Evolutionary conservation across 495 filamentous ascomycete genomes (phyloP).

Genomic region (Cercophora samala): DNA sequence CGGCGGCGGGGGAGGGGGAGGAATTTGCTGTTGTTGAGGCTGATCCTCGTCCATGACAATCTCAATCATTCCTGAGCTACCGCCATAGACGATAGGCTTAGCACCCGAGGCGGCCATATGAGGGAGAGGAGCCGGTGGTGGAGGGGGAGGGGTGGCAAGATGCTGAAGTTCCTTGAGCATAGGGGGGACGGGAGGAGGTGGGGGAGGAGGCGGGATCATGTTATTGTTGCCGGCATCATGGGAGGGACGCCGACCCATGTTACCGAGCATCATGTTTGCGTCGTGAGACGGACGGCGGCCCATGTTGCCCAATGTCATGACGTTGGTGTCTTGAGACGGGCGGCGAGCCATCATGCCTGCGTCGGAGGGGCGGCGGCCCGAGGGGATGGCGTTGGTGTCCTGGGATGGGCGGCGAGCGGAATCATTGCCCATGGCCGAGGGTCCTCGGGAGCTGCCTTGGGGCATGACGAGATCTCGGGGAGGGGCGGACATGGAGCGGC

Average conservation of each 20-base stretch:
- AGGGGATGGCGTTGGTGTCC: constrained; percentile 18
- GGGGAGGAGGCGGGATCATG: constrained; percentile 45
- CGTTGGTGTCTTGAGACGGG: constrained; percentile 5
- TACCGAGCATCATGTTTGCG: constrained; percentile 27
- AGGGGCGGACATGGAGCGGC: constrained; percentile 71
- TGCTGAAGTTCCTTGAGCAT: constrained; percentile 84
- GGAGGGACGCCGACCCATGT: constrained; percentile 27
- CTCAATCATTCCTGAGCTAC: constrained; percentile 63
- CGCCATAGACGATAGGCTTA: constrained; percentile 37
- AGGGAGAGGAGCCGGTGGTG: constrained; percentile 60
- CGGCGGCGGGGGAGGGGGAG: constrained; percentile 26
- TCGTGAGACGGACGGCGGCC: constrained; percentile 52
- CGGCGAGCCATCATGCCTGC: constrained; percentile 1
- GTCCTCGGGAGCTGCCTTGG: constrained; percentile 15
- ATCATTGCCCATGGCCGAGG: constrained; percentile 43
- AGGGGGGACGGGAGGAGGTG: constrained; percentile 51
- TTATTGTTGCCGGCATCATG: constrained; percentile 27
- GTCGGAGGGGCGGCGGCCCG: constrained; percentile 34
- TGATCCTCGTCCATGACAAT: constrained; percentile 69
- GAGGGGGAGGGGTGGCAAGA: constrained; percentile 63
- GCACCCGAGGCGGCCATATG: constrained; percentile 18
- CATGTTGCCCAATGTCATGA: constrained; percentile 8
- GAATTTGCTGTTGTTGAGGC: constrained; percentile 26
- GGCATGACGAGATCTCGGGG: constrained; percentile 52
- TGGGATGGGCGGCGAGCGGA: constrained; percentile 33